Base-by-base conservation (phyloP, 257 asterid genomes). In the Scutellaria minor region DNA sequence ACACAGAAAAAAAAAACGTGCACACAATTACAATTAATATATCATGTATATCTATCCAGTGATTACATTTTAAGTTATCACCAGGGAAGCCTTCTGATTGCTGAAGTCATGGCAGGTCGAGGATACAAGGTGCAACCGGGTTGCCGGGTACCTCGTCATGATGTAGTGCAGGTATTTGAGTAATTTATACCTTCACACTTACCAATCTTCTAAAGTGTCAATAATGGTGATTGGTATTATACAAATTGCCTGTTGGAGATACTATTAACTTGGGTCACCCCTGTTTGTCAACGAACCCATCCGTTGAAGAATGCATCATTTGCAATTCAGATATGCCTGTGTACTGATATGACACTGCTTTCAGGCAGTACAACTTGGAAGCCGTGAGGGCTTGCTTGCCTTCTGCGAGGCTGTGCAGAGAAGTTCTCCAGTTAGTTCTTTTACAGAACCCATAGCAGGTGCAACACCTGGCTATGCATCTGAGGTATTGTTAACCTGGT, bases 361-460 rank as follows among this genome's bases (percentile, higher is more conserved):
- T 77, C 81, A 93, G 98, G 97, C 96, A 53, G 97, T 93, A 74
- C 91, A 90, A 78, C 98, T 93, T 64, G 98, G 94, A 76, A 93
- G 84, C 74, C 89, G 96, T 56, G 96, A 90, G 59, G 89, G 84
- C 66, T 87, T 93, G 75, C 92, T 93, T 70, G 90, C 96, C 48
- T 93, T 93, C 84, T 93, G 98, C 76, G 91, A 93, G 78, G 98
- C 96, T 78, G 98, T 93, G 81, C 98, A 93, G 82, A 86, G 83
- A 90, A 89, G 84, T 68, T 89, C 98, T 47, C 98, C 98, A 14
- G 97, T 93, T 10, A 81, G 97, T 82, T 93, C 98, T 54, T 93
- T 93, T 74, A 86, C 91, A 63, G 87, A 81, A 76, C 98, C 98
- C 37, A 75, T 89, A 72, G 92, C 97, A 12, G 96, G 96, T 58